Base-by-base conservation (phyloP, 1,284 basidiomycete genomes). In the Boletus subluridellus region DNA sequence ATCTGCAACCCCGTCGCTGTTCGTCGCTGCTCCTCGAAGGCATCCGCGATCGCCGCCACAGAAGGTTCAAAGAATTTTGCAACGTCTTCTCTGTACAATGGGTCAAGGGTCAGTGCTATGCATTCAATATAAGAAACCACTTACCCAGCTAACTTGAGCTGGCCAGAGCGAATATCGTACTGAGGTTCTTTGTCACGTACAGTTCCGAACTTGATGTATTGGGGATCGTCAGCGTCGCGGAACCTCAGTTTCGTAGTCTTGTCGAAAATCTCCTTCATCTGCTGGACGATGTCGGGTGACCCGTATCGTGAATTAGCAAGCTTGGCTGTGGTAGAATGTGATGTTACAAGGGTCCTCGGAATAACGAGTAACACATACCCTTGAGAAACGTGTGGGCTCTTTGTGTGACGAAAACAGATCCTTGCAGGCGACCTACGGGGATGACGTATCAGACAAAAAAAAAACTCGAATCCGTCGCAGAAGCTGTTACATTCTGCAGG, bases 151-250 rank as follows among this genome's bases (percentile, higher is more conserved):
- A 83, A 57, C 55, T 72, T 21, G 21, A 21, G 21, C 21, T 21
- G 21, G 21, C 21, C 21, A 21, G 21, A 21, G 21, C 21, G 21
- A 21, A 21, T 21, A 21, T 21, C 21, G 1, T 21, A 21, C 21
- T 21, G 21, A 21, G 21, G 21, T 21, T 21, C 80, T 39, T 73
- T 77, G 58, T 83, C 81, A 3, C 73, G 71, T 4, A 72, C 52
- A 15, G 71, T 70, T 10, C 82, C 81, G 55, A 84, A 83, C 54
- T 69, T 75, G 63, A 83, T 78, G 52, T 74, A 81, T 8, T 77
- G 75, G 2, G 77, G 73, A 39, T 77, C 76, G 0, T 66, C 60
- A 0, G 66, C 60, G 42, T 21, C 21, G 21, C 21, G 21, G 21
- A 21, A 21, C 21, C 21, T 21, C 21, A 21, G 21, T 21, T 21